Evolutionary conservation across 1,284 basidiomycete species (phyloP).

Genomic region (Fomitopsis pinicola): DNA sequence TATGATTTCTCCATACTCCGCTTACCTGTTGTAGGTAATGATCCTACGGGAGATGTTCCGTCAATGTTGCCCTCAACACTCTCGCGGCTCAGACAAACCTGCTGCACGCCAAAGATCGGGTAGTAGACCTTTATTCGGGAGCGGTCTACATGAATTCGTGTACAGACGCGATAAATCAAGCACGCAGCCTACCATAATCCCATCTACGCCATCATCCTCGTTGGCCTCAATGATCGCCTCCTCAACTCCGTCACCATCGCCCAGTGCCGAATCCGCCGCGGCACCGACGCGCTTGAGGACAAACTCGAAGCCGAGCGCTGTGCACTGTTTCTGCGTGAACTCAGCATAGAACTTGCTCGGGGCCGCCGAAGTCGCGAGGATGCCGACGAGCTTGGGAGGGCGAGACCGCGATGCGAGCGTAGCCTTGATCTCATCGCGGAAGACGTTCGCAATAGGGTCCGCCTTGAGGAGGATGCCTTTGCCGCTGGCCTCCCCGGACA

Average conservation of each 20-base stretch:
- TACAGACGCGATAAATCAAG: conserved; percentile 7
- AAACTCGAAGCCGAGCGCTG: conserved; percentile 85
- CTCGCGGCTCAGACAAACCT: conserved; percentile 44
- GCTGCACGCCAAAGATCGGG: conserved; percentile 84
- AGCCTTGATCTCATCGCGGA: conserved; percentile 62
- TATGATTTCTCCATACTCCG: neutral
- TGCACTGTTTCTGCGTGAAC: conserved; percentile 91
- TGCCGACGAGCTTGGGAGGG: conserved; percentile 83
- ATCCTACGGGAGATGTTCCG: conserved; percentile 51
- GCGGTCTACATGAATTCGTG: neutral
- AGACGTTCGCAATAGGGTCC: conserved; percentile 63
- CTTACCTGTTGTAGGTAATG: conserved; percentile 90
- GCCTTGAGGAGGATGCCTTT: conserved; percentile 77
- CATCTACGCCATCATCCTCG: conserved; percentile 80
- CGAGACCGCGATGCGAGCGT: conserved; percentile 37
- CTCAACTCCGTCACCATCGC: conserved; percentile 76
- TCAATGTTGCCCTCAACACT: conserved; percentile 9
- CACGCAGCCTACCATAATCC: conserved; percentile 80
- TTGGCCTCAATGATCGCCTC: conserved; percentile 95
- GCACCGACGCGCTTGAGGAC: conserved; percentile 72
- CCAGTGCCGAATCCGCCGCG: conserved; percentile 45
- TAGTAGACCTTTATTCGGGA: conserved; percentile 75
- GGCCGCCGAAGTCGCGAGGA: conserved; percentile 82
- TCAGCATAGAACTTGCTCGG: conserved; percentile 92
- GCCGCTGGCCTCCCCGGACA: conserved; percentile 26